Evolutionary conservation across 2,329 filamentous ascomycete genomes (phyloP), one percentile per base, ranked within the genome.

Genomic region (Ophiostoma montium): DNA sequence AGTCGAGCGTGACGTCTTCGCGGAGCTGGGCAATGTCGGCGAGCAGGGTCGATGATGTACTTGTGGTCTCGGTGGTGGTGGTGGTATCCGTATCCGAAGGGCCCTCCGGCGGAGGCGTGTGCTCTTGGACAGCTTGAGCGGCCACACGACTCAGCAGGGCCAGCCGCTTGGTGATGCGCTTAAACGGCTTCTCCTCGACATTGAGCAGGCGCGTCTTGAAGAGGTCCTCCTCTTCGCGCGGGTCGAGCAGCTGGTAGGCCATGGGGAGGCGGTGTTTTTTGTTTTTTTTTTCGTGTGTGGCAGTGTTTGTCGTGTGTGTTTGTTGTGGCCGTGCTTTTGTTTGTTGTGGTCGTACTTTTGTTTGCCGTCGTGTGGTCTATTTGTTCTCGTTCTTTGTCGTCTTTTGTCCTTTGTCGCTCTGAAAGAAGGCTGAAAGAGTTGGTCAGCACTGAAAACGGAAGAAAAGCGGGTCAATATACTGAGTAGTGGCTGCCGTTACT

Each of bases 181-280:
- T 86, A 70, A 94, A 95, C 1, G 88, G 87, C 51, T 88, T 88
- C 61, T 94, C 86, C 70, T 96, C 90, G 53, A 95, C 83, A 55
- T 86, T 85, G 35, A 95, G 76, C 4, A 95, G 82, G 38, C 90
- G 86, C 30, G 76, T 76, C 60, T 89, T 90, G 70, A 95, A 90
- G 35, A 95, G 80, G 55, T 87, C 82, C 63, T 87, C 82, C 67
- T 88, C 84, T 56, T 87, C 83, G 55, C 75, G 73, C 57, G 84
- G 82, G 49, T 87, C 82, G 45, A 94, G 70, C 44, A 89, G 69
- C 41, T 75, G 72, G 70, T 82, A 88, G 3, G 50, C 36, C 48
- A 53, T 53, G 32, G 31, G 30, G 21, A 6, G 41, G 30, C 9
- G 41, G 15, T 19, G 41, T 19, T n/a, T 5, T 9, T 27, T 32